Conservation (phyloP, 257 asterid species). For the Craterostigma plantagineum region DNA sequence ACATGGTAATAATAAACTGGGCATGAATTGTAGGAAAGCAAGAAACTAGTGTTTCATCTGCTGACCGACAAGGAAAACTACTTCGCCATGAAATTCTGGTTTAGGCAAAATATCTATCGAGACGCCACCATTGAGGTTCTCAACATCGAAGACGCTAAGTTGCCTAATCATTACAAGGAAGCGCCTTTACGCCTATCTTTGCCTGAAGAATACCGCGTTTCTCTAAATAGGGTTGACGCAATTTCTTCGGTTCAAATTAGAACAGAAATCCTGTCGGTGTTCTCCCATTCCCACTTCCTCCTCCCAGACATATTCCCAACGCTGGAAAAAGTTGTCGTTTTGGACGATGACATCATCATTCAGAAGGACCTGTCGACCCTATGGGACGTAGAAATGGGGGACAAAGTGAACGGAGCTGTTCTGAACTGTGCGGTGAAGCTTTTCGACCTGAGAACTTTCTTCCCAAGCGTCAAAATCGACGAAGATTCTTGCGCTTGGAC, state of each 20-base stretch:
- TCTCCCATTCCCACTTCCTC: conserved; percentile 75
- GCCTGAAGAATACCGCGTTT: conserved; percentile 88
- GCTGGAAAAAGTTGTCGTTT: conserved; percentile 63
- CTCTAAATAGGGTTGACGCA: conserved; percentile 49
- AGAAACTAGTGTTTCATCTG: conserved; percentile 71
- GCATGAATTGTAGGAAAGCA: conserved; percentile 48
- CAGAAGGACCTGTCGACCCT: conserved; percentile 80
- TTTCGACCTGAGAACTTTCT: conserved; percentile 37
- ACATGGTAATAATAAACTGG: conserved; percentile 8
- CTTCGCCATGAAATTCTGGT: conserved; percentile 88
- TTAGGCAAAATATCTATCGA: conserved; percentile 42
- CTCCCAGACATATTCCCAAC: conserved; percentile 61
- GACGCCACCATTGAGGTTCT: conserved; percentile 74
- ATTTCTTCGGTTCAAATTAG: conserved; percentile 25
- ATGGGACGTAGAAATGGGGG: conserved; percentile 85
- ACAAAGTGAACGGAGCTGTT: conserved; percentile 73
- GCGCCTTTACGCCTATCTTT: conserved; percentile 36
- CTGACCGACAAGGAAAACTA: conserved; percentile 76
- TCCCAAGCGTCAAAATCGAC: conserved; percentile 24
- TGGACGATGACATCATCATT: conserved; percentile 78
- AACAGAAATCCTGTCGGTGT: conserved; percentile 62
- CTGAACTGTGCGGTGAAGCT: conserved; percentile 52
- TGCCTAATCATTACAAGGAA: conserved; percentile 27
- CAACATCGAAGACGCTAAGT: conserved; percentile 56
- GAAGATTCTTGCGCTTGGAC: conserved; percentile 77